Conservation (phyloP, 495 filamentous ascomycete genomes). For the Terfezia claveryi region DNA sequence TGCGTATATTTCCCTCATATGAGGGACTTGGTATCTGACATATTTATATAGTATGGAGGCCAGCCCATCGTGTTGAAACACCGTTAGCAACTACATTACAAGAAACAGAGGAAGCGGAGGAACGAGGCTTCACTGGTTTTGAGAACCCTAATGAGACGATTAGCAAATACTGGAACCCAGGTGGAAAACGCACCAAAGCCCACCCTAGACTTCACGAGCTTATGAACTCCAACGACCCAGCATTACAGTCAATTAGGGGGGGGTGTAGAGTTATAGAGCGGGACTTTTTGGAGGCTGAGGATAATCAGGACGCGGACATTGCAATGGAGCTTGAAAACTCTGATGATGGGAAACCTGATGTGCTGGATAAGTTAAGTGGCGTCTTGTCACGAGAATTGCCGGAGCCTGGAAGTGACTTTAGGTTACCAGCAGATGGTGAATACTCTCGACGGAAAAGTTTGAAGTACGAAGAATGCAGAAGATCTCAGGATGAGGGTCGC, state of each 20-base stretch:
- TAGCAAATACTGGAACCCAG: background rate
- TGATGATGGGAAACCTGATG: background rate
- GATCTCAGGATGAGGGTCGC: no score
- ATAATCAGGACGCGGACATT: background rate
- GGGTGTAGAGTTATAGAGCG: background rate
- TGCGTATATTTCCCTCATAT: no score
- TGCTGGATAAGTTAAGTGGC: background rate
- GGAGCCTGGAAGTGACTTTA: background rate
- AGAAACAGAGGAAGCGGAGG: conserved; percentile 8
- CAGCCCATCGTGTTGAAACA: conserved; percentile 11
- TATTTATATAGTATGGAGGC: conserved; percentile 10
- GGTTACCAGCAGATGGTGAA: background rate
- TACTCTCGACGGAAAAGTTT: background rate
- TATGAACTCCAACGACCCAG: background rate
- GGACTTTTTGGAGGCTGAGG: background rate
- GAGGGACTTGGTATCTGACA: background rate
- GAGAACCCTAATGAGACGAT: background rate
- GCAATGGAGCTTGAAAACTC: background rate
- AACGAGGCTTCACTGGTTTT: background rate
- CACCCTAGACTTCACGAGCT: background rate
- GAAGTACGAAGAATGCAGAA: background rate
- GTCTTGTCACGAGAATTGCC: background rate
- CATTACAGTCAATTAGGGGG: background rate
- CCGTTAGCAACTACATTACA: conserved; percentile 13
- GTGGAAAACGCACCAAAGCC: background rate